A percentile compares a stretch with the other conserved stretches of the same genome.
Conservation (phyloP, 345 rosid species). For the Eucalyptus coolabah region DNA sequence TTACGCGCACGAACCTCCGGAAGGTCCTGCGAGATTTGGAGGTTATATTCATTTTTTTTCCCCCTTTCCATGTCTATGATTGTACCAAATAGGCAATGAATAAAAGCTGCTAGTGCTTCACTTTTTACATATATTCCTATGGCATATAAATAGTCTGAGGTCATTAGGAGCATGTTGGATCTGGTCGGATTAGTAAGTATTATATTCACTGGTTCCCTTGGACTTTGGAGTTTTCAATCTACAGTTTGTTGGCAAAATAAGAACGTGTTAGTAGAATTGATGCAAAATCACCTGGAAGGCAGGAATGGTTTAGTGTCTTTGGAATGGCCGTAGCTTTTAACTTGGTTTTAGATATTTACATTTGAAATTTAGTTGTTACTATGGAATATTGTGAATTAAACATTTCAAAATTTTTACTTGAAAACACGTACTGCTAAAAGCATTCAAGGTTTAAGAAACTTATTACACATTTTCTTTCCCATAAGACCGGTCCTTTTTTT, state of each 20-base stretch:
- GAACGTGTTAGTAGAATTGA: neutral
- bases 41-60: slow-evolving; percentile 32
- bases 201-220: neutral
- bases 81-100: neutral
- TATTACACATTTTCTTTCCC: neutral
- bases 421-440: neutral
- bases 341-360: neutral
- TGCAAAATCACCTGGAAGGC: neutral
- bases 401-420: neutral
- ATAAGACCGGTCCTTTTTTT: neutral
- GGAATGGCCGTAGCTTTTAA: neutral
- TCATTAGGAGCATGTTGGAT: neutral
- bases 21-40: slow-evolving; percentile 83
- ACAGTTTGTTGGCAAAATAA: neutral
- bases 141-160: neutral
- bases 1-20: slow-evolving; percentile 68
- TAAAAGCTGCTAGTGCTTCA: neutral
- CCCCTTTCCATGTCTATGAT: neutral
- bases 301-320: neutral
- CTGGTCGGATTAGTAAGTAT: neutral
- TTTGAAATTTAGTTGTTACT: neutral
- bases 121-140: neutral
- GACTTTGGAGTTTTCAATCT: neutral
- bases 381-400: neutral
- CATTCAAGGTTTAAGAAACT: neutral